These are phyloP conservation scores for Talaromyces sp. DNA, from an alignment of 2,329 filamentous ascomycete genomes.

Conservation along the genomic window DNA sequence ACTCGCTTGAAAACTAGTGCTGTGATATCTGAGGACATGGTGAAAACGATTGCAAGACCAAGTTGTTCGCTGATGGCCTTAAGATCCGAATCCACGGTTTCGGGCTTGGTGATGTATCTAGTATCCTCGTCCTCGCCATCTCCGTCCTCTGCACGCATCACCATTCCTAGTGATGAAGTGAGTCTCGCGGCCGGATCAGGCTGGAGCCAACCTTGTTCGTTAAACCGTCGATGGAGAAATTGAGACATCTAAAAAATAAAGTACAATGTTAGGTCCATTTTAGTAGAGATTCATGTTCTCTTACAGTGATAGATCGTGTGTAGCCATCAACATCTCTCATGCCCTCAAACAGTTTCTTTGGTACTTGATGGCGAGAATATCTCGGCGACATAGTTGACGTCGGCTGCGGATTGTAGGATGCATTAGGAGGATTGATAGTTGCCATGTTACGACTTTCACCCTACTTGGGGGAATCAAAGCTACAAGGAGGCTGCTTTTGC, in stretches of 20 bases:
- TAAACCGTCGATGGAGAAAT: slow-evolving; percentile 10
- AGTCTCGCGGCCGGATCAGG: slow-evolving; percentile 9
- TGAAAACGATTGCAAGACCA: slow-evolving; percentile 4
- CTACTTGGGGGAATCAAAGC: neutral
- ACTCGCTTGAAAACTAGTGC: slow-evolving; percentile 11
- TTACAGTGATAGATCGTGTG: slow-evolving; percentile 10
- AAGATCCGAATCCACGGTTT: slow-evolving; percentile 4
- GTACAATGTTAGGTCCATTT: neutral
- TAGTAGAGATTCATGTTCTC: neutral
- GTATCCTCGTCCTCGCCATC: neutral
- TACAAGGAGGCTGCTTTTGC: neutral
- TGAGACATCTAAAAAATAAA: slow-evolving; percentile 4
- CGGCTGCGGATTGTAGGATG: neutral
- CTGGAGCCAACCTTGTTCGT: slow-evolving; percentile 10
- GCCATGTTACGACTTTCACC: neutral
- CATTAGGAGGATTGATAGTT: neutral
- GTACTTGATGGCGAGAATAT: slow-evolving; percentile 2
- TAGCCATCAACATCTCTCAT: slow-evolving; percentile 10
- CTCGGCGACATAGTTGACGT: neutral
- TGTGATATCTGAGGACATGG: slow-evolving; percentile 12
- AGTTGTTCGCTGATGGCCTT: slow-evolving; percentile 5
- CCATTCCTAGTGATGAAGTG: slow-evolving; percentile 4
- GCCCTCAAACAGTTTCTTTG: slow-evolving; percentile 4
- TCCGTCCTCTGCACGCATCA: slow-evolving; percentile 1
- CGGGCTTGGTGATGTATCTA: slow-evolving; percentile 8